phyloP scores from a whole-genome alignment of 805 yeast species.

The Debaryomyces tyrocola region DNA sequence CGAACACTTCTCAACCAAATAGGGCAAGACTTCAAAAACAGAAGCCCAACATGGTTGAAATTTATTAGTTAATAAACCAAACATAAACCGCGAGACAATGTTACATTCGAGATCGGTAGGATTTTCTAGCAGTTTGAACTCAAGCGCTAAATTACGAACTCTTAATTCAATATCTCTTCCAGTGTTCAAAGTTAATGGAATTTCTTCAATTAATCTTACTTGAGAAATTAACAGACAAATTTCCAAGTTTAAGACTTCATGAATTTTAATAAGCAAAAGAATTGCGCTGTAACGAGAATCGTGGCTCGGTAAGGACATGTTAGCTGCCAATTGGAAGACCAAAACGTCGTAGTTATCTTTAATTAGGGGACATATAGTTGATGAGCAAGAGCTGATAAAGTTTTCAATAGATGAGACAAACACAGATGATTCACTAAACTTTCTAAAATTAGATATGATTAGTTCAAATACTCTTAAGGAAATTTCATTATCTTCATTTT shows the following conservation, averaged over 20 bases:
- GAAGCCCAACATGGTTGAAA: conserved; percentile 89
- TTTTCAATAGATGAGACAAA: conserved; percentile 36
- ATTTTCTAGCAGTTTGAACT: conserved; percentile 29
- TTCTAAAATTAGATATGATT: conserved; percentile 15
- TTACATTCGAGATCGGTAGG: conserved; percentile 15
- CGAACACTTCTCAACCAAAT: conserved; percentile 30
- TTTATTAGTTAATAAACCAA: conserved; percentile 69
- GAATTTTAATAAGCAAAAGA: conserved; percentile 40
- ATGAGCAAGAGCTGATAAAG: conserved; percentile 16
- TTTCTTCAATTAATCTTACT: conserved; percentile 63
- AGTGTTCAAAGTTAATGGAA: conserved; percentile 65
- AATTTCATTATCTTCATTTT: conserved; percentile 4
- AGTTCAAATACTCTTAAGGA: background rate
- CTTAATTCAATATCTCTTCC: conserved; percentile 76
- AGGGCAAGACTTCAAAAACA: conserved; percentile 59
- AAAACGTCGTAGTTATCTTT: conserved; percentile 11
- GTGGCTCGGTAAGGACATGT: conserved; percentile 51
- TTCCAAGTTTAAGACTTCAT: conserved; percentile 17
- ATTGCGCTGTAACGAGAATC: conserved; percentile 51
- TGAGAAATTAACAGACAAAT: conserved; percentile 46
- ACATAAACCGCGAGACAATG: conserved; percentile 34
- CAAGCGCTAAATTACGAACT: conserved; percentile 56
- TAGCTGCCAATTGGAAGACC: conserved; percentile 16
- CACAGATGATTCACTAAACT: conserved; percentile 32
- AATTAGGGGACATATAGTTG: background rate